A percentile compares a stretch with the other conserved stretches of the same genome.
Conservation (phyloP, 139 green algal genomes). For the Micractinium sp. region DNA sequence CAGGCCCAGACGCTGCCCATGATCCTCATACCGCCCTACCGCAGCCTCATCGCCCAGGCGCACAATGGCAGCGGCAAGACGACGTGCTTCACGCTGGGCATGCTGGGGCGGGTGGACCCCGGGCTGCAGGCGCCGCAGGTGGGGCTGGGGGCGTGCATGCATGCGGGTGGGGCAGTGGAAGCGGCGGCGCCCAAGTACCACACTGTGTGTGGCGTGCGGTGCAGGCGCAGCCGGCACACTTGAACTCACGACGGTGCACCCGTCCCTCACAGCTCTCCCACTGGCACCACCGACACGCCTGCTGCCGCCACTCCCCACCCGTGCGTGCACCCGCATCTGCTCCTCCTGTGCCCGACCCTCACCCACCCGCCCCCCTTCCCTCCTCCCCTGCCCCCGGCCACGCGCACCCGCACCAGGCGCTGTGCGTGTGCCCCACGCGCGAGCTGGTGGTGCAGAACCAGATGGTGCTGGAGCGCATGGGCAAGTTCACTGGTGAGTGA, state of each 20-base stretch:
- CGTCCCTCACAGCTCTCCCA: too few species aligned
- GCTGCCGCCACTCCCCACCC: too few species aligned
- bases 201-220: neutral
- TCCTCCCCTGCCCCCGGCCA: neutral
- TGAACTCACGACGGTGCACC: too few species aligned
- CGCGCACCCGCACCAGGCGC: conserved; percentile 70
- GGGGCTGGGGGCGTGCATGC: too few species aligned
- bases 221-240: too few species aligned
- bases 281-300: neutral
- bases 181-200: neutral
- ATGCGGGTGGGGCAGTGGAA: neutral
- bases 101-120: conserved; percentile 94
- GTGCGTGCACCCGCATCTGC: neutral
- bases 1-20: conserved; percentile 93
- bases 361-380: neutral
- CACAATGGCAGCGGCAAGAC: conserved; percentile 99
- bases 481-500: conserved; percentile 71
- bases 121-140: conserved; percentile 56
- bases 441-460: conserved; percentile 98
- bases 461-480: conserved; percentile 88
- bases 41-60: conserved; percentile 90
- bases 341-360: neutral
- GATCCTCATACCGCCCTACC: conserved; percentile 91
- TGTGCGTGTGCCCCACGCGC: conserved; percentile 98
- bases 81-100: conserved; percentile 97